These are phyloP conservation scores for Breynia disticha DNA, from an alignment of 441 rosid species.

Conservation along the genomic window DNA sequence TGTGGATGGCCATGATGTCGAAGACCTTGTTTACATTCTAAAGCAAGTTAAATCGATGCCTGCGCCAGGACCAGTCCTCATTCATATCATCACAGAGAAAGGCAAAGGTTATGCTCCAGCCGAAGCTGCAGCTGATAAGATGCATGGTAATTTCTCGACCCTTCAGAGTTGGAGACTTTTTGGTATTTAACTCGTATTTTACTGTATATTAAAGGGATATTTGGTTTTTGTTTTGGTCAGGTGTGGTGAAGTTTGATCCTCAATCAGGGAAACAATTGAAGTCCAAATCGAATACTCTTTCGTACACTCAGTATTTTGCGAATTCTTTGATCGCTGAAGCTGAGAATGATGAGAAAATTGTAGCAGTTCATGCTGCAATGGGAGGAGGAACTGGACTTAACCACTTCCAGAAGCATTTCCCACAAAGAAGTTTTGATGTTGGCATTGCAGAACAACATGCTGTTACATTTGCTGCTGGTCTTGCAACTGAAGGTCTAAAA, in stretches of 20 bases:
- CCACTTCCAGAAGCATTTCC: constrained; percentile 33
- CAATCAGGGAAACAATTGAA: constrained; percentile 35
- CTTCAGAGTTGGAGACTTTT: too few relatives aligned
- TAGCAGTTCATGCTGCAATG: constrained; percentile 51
- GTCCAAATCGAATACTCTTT: constrained; percentile 19
- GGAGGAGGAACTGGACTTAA: constrained; percentile 51
- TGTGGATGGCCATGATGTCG: constrained; percentile 35
- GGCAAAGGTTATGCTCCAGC: constrained; percentile 47
- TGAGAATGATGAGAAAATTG: constrained; percentile 27
- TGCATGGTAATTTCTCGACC: constrained; percentile 26
- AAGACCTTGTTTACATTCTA: constrained; percentile 28
- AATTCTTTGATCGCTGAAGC: constrained; percentile 43
- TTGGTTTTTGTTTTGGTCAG: too few relatives aligned
- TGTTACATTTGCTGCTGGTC: constrained; percentile 46
- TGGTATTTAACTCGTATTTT: too few relatives aligned
- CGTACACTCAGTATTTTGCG: constrained; percentile 32
- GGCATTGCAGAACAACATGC: constrained; percentile 51
- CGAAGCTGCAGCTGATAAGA: constrained; percentile 36
- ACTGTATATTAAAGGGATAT: too few relatives aligned
- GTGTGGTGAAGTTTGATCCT: constrained; percentile 37
- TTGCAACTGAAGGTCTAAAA: constrained; percentile 39
- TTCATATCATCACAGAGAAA: constrained; percentile 44
- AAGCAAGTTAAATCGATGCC: constrained; percentile 24
- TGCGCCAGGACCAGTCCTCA: constrained; percentile 32
- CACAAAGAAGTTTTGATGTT: constrained; percentile 36